phyloP scores from a whole-genome alignment of 2,329 filamentous ascomycete genomes.

The Neofusicoccum laricinum region DNA sequence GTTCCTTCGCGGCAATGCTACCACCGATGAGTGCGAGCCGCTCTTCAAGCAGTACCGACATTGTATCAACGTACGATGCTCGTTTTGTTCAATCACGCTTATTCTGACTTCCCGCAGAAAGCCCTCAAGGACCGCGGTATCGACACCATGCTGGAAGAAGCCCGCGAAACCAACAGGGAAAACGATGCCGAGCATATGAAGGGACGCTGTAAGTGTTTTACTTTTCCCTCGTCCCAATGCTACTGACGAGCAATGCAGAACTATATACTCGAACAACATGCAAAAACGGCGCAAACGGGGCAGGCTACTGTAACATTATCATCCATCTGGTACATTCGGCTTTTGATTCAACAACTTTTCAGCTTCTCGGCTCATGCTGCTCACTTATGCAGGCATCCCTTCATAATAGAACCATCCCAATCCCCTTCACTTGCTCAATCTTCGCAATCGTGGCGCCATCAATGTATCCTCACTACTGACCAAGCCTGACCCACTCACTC shows the following conservation, averaged over 20 bases:
- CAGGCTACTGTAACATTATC: neutral
- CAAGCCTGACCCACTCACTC: no score
- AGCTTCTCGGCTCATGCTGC: no score
- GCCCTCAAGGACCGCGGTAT: constrained; percentile 87
- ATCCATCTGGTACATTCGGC: neutral
- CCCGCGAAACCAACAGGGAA: constrained; percentile 83
- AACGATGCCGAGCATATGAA: constrained; percentile 71
- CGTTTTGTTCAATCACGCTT: neutral
- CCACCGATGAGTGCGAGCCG: constrained; percentile 78
- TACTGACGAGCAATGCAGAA: neutral
- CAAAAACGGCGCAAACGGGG: neutral
- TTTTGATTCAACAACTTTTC: neutral
- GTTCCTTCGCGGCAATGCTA: constrained; percentile 82
- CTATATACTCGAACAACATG: neutral
- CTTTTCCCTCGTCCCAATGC: neutral
- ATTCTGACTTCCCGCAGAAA: constrained; percentile 53
- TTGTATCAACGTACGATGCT: constrained; percentile 69
- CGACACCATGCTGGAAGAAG: constrained; percentile 88
- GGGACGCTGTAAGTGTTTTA: constrained; percentile 32
- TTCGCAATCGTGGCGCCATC: no score
- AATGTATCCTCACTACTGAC: no score
- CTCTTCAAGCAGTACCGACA: constrained; percentile 86
- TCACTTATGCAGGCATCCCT: no score
- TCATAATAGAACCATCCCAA: no score
- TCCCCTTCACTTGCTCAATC: no score